A percentile compares a stretch with the other conserved stretches of the same genome.
phyloP scores from a whole-genome alignment of 202 grass and related monocot species.

The Zoysia matrella region DNA sequence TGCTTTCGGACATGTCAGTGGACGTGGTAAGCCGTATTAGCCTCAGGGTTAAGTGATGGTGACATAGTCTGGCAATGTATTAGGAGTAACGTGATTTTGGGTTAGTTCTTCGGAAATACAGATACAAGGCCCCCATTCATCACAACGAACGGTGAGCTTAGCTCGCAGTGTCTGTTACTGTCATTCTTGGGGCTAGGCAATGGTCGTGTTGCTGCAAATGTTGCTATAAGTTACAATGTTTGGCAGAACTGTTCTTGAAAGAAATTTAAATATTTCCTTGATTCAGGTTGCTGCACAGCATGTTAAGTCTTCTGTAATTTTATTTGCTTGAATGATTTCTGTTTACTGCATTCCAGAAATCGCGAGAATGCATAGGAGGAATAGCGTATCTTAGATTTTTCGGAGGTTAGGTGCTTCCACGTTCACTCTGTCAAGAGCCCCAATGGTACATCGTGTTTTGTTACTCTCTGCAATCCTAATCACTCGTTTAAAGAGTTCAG shows the following conservation, averaged over 20 bases:
- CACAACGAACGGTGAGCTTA: neutral
- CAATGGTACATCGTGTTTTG: no score
- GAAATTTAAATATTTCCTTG: neutral
- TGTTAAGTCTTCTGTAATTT: neutral
- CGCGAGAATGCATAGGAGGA: neutral
- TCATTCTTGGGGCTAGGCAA: neutral
- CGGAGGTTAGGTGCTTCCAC: neutral
- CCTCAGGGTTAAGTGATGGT: neutral
- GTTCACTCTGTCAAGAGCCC: no score
- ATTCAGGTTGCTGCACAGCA: neutral
- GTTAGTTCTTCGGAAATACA: neutral
- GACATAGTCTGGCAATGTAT: neutral
- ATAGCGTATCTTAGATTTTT: neutral
- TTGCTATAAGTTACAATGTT: neutral
- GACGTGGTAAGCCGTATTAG: constrained; percentile 64
- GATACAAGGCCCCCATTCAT: no score
- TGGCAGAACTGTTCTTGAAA: neutral
- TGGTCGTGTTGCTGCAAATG: neutral
- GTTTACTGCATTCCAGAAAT: neutral
- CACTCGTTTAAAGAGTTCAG: no score
- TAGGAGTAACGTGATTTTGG: neutral
- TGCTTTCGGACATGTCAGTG: constrained; percentile 92
- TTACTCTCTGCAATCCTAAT: no score
- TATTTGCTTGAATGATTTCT: neutral
- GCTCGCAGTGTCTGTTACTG: neutral